These are phyloP conservation scores for Pezicula neosporulosa DNA, from an alignment of 2,329 filamentous ascomycete species.

Conservation along the genomic window DNA sequence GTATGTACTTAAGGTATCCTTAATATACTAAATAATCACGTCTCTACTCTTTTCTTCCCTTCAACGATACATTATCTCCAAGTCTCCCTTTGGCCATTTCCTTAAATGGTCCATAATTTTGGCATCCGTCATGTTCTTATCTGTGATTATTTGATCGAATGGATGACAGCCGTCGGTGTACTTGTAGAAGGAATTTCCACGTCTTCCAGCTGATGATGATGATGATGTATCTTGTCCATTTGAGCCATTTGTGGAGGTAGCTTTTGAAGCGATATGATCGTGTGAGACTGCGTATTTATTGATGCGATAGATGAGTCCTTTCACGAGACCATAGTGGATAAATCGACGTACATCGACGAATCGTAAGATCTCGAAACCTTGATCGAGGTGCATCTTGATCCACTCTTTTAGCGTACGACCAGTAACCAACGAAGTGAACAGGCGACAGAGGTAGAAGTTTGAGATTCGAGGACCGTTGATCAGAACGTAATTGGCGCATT, in stretches of 20 bases:
- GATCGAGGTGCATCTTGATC: slow-evolving; percentile 71
- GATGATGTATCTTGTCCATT: not conserved
- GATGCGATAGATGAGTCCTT: slow-evolving; percentile 87
- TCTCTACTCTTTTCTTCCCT: no score
- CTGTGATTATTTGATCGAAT: slow-evolving; percentile 80
- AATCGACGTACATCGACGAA: slow-evolving; percentile 86
- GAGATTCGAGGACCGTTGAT: slow-evolving; percentile 33
- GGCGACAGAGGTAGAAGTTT: slow-evolving; percentile 68
- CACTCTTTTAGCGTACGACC: slow-evolving; percentile 85
- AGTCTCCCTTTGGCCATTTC: slow-evolving; percentile 40
- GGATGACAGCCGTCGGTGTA: slow-evolving; percentile 74
- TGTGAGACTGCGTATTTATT: slow-evolving; percentile 83
- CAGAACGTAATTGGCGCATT: slow-evolving; percentile 79
- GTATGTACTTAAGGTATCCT: no score
- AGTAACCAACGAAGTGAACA: slow-evolving; percentile 83
- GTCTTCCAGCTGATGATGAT: slow-evolving; percentile 3
- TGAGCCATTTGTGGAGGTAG: slow-evolving; percentile 47
- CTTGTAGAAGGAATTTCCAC: slow-evolving; percentile 49
- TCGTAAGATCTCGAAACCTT: slow-evolving; percentile 60
- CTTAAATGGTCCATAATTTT: slow-evolving; percentile 69
- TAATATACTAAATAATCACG: no score
- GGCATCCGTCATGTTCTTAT: slow-evolving; percentile 65
- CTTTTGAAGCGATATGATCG: slow-evolving; percentile 48
- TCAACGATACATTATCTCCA: slow-evolving; percentile 35
- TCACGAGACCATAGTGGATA: slow-evolving; percentile 94